These are phyloP conservation scores for Gyrodon lividus DNA, from an alignment of 768 basidiomycete species.

Conservation along the genomic window DNA sequence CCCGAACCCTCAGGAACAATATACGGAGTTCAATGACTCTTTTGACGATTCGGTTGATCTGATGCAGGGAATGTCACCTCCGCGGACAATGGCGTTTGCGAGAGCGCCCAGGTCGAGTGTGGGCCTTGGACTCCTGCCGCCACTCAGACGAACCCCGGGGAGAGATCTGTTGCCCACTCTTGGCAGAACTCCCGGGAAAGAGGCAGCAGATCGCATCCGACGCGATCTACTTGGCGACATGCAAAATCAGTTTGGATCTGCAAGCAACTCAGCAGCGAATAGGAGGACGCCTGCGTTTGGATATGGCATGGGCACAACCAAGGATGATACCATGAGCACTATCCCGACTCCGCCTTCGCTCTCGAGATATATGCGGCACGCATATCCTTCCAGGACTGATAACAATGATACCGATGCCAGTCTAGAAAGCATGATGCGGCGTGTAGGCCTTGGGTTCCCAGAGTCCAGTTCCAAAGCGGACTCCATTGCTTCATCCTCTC, in stretches of 20 bases:
- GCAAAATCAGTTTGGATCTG: conserved; percentile 35
- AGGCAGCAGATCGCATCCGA: conserved; percentile 69
- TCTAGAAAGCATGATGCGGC: conserved; percentile 69
- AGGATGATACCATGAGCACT: conserved; percentile 66
- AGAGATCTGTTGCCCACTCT: conserved; percentile 46
- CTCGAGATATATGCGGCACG: conserved; percentile 55
- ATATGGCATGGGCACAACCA: conserved; percentile 17
- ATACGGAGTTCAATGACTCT: conserved; percentile 30
- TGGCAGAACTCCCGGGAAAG: conserved; percentile 67
- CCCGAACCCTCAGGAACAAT: conserved; percentile 44
- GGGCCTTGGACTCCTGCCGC: conserved; percentile 33
- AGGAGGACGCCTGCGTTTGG: conserved; percentile 30
- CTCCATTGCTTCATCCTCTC: conserved; percentile 13
- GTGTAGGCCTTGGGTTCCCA: conserved; percentile 49
- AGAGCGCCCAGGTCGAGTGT: conserved; percentile 37
- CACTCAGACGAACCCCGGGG: conserved; percentile 62
- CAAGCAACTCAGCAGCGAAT: conserved; percentile 11
- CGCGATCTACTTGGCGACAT: conserved; percentile 60
- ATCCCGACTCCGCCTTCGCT: conserved; percentile 71
- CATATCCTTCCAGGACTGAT: conserved; percentile 36
- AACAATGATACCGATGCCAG: conserved; percentile 54
- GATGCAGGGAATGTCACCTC: conserved; percentile 48
- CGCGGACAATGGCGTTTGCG: conserved; percentile 53
- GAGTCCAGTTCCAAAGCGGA: conserved; percentile 27
- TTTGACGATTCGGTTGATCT: conserved; percentile 41